phyloP scores from a whole-genome alignment of 345 rosid species.

The Ricinus communis region DNA sequence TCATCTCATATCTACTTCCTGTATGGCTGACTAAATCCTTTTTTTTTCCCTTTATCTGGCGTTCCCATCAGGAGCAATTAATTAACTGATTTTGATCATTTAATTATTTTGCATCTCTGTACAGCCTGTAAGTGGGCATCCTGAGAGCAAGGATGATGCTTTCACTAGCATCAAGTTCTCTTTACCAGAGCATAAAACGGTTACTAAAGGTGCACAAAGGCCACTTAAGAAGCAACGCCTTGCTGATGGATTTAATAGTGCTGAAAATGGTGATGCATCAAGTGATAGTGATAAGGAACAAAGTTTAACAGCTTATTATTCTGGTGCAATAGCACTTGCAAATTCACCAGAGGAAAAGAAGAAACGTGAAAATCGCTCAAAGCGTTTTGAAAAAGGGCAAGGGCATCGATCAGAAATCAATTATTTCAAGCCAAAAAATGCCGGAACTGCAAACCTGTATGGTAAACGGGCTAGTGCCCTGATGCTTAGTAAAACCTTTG shows the following conservation, averaged over 20 bases:
- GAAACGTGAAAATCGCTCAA: conserved; percentile 90
- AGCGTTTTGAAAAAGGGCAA: conserved; percentile 81
- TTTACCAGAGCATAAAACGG: conserved; percentile 49
- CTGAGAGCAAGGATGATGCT: conserved; percentile 51
- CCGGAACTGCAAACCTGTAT: conserved; percentile 62
- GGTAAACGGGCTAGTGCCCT: conserved; percentile 72
- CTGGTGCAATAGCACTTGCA: conserved; percentile 68
- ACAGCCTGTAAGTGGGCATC: conserved; percentile 48
- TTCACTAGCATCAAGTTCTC: conserved; percentile 39
- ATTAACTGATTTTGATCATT: conserved; percentile 12
- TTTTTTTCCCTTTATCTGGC: not conserved
- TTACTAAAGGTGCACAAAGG: conserved; percentile 54
- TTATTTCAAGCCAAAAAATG: conserved; percentile 58
- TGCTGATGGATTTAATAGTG: conserved; percentile 40
- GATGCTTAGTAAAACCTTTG: conserved; percentile 69
- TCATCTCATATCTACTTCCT: not conserved
- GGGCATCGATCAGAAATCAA: conserved; percentile 57
- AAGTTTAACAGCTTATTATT: conserved; percentile 65
- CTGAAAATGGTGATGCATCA: conserved; percentile 70
- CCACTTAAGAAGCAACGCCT: conserved; percentile 77
- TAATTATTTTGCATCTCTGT: conserved; percentile 14
- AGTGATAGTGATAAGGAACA: conserved; percentile 97
- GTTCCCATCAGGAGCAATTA: not conserved
- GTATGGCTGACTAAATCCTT: not conserved
- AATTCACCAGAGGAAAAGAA: conserved; percentile 83